Base-by-base conservation (phyloP, 345 rosid species). In the Alliaria petiolata region DNA sequence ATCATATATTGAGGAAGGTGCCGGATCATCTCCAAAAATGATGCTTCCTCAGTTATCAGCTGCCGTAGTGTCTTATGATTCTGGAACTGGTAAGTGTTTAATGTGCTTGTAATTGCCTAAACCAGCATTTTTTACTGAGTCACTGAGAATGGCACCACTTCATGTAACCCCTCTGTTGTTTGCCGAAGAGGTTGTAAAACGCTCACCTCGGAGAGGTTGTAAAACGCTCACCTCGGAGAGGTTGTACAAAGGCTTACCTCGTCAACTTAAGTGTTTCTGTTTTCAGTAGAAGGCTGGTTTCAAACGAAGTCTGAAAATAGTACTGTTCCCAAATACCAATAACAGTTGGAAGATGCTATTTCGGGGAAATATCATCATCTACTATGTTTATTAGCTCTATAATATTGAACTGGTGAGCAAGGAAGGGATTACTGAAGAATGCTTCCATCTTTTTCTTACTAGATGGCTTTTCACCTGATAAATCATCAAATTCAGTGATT, bases 41-140 rank as follows among this genome's bases (percentile, higher is more conserved):
- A 72, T 77, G 46, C 82, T 76, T 81, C 87, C 91, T 76, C 86
- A 47, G 14, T 77, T 89, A 49, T 85, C 93, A 45, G 87, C 83
- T 47, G 86, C 96, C 2, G 88, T 89, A 79, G 88, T 88, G 71
- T 62, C 86, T 67, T 76, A 83, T 79, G 95, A 83, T 67, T 76
- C 91, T 36, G 60, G 62, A 57, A 73, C 79, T 6, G 97, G 95
- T 89, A 73, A 65, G 80, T 55, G 16, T 33, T 61, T 54, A 38
- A 39, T 69, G 45, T 69, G 60, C 33, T 11, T 15, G 61, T 38
- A 63, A 54, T 22, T 55, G 35, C 38, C 25, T 45, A 35, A 49
- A 60, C 44, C 44, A 61, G 26, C 42, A 61, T 14, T 61, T n/a
- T 51, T 34, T 59, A 42, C 35, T 25, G 47, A 30, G 60, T 31